These are phyloP conservation scores for Cladosporium sp. DNA, from an alignment of 2,329 filamentous ascomycete species.

Conservation along the genomic window DNA sequence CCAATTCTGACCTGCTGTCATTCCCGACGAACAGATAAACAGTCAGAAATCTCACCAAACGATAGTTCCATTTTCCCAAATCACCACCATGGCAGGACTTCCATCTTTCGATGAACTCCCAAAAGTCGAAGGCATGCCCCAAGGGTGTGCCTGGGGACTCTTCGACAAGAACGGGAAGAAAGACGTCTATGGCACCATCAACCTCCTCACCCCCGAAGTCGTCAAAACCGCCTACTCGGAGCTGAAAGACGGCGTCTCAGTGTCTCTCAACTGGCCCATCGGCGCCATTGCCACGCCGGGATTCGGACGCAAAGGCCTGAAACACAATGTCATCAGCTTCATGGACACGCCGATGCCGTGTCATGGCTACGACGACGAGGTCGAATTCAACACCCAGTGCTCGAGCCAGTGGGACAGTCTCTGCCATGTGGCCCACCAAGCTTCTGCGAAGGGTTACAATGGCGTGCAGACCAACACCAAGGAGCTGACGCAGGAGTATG, in stretches of 20 bases:
- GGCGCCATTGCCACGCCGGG: slow-evolving; percentile 33
- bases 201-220: slow-evolving; percentile 41
- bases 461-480: slow-evolving; percentile 34
- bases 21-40: too few species aligned
- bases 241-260: slow-evolving; percentile 37
- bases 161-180: slow-evolving; percentile 42
- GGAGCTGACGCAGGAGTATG: slow-evolving; percentile 25
- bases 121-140: slow-evolving; percentile 36
- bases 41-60: too few species aligned
- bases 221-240: slow-evolving; percentile 40
- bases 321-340: slow-evolving; percentile 33
- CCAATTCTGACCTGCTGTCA: too few species aligned
- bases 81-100: slow-evolving; percentile 21
- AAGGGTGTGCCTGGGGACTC: slow-evolving; percentile 40
- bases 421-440: slow-evolving; percentile 36
- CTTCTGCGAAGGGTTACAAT: slow-evolving; percentile 47
- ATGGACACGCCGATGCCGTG: slow-evolving; percentile 31
- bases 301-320: slow-evolving; percentile 31
- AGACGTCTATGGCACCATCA: slow-evolving; percentile 42
- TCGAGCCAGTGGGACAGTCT: slow-evolving; percentile 45
- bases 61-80: background rate
- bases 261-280: slow-evolving; percentile 39
- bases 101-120: slow-evolving; percentile 41
- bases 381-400: slow-evolving; percentile 45
- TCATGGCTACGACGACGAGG: slow-evolving; percentile 41